Conservation (phyloP, 345 rosid genomes). For the Hypericum perforatum region DNA sequence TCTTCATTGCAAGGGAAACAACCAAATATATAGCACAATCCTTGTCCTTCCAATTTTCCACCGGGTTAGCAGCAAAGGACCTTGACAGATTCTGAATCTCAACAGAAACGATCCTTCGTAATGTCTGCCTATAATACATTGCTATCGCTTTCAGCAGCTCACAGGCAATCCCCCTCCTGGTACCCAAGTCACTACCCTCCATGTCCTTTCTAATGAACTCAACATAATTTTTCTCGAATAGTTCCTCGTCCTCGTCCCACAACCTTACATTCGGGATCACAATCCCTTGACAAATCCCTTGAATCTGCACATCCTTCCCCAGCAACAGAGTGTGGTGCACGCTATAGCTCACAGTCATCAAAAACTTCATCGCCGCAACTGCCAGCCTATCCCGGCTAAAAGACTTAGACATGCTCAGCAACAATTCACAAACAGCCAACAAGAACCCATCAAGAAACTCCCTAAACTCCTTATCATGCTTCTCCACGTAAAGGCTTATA, state of each 20-base stretch:
- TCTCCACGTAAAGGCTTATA: slow-evolving; percentile 90
- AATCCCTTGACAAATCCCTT: slow-evolving; percentile 73
- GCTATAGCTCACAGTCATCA: slow-evolving; percentile 87
- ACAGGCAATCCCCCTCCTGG: slow-evolving; percentile 96
- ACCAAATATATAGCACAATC: slow-evolving; percentile 94
- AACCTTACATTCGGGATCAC: slow-evolving; percentile 89
- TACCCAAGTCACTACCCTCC: slow-evolving; percentile 98
- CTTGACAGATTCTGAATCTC: slow-evolving; percentile 67
- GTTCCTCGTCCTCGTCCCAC: slow-evolving; percentile 95
- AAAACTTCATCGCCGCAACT: slow-evolving; percentile 82
- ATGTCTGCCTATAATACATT: slow-evolving; percentile 56
- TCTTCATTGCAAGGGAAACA: slow-evolving; percentile 79
- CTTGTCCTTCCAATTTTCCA: slow-evolving; percentile 82
- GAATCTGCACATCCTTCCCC: slow-evolving; percentile 60
- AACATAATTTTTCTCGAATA: slow-evolving; percentile 88
- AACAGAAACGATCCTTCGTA: slow-evolving; percentile 53
- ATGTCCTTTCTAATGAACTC: slow-evolving; percentile 97
- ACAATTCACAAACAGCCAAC: slow-evolving; percentile 77
- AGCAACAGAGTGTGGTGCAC: slow-evolving; percentile 88
- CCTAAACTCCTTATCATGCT: slow-evolving; percentile 85
- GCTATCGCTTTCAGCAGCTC: slow-evolving; percentile 93
- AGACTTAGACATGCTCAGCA: slow-evolving; percentile 57
- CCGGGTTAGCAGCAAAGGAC: slow-evolving; percentile 61
- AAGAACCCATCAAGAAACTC: slow-evolving; percentile 62
- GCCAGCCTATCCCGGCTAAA: slow-evolving; percentile 70